Percentiles rank a stretch among this genome's conserved stretches.
These are phyloP conservation scores for Exserohilum turcica DNA, from an alignment of 2,329 filamentous ascomycete species.

Conservation along the genomic window DNA sequence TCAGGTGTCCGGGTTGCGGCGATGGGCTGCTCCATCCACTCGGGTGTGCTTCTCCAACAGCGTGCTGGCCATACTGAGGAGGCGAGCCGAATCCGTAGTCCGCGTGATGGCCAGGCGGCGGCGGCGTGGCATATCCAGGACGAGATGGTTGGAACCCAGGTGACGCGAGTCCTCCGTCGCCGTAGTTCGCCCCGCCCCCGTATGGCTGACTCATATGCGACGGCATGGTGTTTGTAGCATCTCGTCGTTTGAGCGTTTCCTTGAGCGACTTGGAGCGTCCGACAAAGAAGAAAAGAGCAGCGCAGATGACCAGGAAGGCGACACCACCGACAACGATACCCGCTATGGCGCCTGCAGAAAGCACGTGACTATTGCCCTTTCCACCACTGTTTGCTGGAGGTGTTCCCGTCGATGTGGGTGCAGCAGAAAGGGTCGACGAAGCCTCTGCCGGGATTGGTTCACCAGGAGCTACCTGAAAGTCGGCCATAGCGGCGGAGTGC, in stretches of 20 bases:
- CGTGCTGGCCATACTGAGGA: conserved; percentile 33
- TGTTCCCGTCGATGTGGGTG: conserved; percentile 13
- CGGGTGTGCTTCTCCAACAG: conserved; percentile 30
- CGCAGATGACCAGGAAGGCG: conserved; percentile 64
- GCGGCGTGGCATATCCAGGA: conserved; percentile 12
- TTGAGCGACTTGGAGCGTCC: conserved; percentile 50
- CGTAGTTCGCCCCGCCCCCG: conserved; percentile 3
- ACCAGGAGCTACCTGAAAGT: conserved; percentile 46
- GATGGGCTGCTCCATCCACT: conserved; percentile 28
- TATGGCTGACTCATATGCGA: conserved; percentile 9
- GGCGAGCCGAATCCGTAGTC: conserved; percentile 20
- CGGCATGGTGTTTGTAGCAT: conserved; percentile 1
- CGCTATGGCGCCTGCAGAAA: conserved; percentile 50
- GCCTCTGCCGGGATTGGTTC: conserved; percentile 49
- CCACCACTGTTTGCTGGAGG: conserved; percentile 3
- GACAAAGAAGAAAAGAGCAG: conserved; percentile 69
- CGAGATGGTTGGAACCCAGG: conserved; percentile 2
- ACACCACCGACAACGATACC: conserved; percentile 67
- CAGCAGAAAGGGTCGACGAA: conserved; percentile 15
- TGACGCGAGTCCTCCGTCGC: conserved; percentile 12
- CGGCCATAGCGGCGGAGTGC: conserved; percentile 27
- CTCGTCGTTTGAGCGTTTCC: conserved; percentile 21
- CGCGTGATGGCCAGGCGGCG: conserved; percentile 15
- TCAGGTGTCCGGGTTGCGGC: conserved; percentile 24
- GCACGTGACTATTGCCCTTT: conserved; percentile 12